Percentiles rank a stretch among this genome's conserved stretches.
Evolutionary conservation across 2,329 filamentous ascomycete genomes (phyloP).

Genomic region (Penicillium nordicum): DNA sequence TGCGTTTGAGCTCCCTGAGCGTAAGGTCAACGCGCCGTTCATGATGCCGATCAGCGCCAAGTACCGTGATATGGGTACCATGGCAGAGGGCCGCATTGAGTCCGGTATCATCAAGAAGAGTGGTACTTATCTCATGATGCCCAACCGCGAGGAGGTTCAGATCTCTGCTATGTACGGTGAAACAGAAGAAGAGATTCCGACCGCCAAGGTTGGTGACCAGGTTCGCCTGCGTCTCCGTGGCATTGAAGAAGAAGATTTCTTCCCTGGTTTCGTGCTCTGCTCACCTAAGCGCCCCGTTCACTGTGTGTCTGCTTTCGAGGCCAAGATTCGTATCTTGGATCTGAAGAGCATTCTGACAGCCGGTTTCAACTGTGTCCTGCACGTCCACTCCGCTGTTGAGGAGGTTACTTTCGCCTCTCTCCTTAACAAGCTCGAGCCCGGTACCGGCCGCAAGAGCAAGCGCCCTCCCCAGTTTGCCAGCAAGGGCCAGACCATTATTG

Average conservation of each 20-base stretch:
- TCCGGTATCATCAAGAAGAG: conserved; percentile 91
- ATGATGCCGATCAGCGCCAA: conserved; percentile 99
- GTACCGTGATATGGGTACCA: conserved; percentile 95
- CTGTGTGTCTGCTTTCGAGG: conserved; percentile 85
- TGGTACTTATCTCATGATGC: conserved; percentile 87
- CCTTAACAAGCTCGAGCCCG: conserved; percentile 92
- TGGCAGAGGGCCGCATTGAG: conserved; percentile 97
- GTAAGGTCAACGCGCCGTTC: conserved; percentile 95
- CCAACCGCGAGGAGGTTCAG: conserved; percentile 77
- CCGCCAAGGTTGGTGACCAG: conserved; percentile 89
- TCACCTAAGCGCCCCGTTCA: conserved; percentile 91
- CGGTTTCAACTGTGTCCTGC: conserved; percentile 95
- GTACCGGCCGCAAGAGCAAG: conserved; percentile 91
- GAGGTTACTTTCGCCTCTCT: conserved; percentile 88
- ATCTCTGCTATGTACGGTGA: conserved; percentile 88
- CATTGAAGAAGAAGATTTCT: conserved; percentile 94
- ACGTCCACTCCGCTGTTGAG: conserved; percentile 96
- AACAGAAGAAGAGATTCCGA: conserved; percentile 83
- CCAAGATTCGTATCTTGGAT: conserved; percentile 92
- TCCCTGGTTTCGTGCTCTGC: conserved; percentile 94
- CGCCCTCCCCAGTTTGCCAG: conserved; percentile 85
- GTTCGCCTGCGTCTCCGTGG: conserved; percentile 87
- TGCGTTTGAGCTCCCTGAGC: conserved; percentile 84
- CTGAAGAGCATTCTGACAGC: conserved; percentile 90
- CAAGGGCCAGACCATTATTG: conserved; percentile 79